Evolutionary conservation across 441 rosid species (phyloP), one percentile per base, ranked within the genome.

Genomic region (Adansonia grandidieri): DNA sequence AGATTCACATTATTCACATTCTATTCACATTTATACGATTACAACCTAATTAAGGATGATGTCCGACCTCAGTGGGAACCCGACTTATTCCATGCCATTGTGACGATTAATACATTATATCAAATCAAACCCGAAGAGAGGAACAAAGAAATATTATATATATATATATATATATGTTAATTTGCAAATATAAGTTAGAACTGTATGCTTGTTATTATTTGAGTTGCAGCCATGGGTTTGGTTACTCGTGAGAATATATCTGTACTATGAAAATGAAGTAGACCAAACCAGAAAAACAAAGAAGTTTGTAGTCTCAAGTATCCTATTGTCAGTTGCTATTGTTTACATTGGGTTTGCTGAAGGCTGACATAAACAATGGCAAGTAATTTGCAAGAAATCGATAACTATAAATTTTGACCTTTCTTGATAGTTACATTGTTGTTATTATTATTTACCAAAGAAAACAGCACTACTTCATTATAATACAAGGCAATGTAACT

Each of bases 221-320:
- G 66, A 62, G 17, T 62, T 62, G 66, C 66, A 62, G 42, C 44
- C 66, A 62, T 62, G 66, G 66, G 66, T 24, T 24, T 32, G 37
- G 37, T 32, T 32, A 24, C 24, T 6, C 24, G n/a, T n/a, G 58
- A 57, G n/a, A 5, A 42, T 42, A 6, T 22, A 11, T 11, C 17
- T 1, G 11, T 9, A 62, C 44, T 1, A 15, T 4, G 37, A 32
- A 9, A 9, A 28, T 62, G 7, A 4, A 24, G 5, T 28, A 24
- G 5, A 24, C 5, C 42, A 63, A 63, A 28, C 45, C 6, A 10
- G 32, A 13, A 63, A 28, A 2, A 24, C n/a, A 11, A 24, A 62
- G 44, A 24, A 62, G 44, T 11, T 28, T 5, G 45, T 13, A 32
- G 44, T 28, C 42, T 32, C 37, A 62, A 28, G 17, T 13, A 14